A percentile compares a stretch with the other conserved stretches of the same genome.
Conservation (phyloP, 371 early-diverging fungal genomes). For the Mucor circinelloides region DNA sequence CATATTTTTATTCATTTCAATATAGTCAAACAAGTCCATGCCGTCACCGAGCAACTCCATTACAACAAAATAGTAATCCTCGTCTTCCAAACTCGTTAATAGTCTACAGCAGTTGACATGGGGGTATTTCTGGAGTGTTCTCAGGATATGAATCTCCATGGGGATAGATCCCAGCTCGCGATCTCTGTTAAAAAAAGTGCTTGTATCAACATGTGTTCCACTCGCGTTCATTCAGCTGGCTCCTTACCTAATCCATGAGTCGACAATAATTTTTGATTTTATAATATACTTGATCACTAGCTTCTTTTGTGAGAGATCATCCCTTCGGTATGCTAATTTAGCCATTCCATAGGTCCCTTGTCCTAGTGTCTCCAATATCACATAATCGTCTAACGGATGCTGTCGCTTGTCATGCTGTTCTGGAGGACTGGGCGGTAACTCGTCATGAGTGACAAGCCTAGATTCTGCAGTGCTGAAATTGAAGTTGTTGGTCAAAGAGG, state of each 20-base stretch:
- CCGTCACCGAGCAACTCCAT: constrained; percentile 67
- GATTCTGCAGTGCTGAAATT: neutral
- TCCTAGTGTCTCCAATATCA: constrained; percentile 61
- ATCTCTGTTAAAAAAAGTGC: constrained; percentile 41
- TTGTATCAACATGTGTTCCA: neutral
- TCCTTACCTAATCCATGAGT: constrained; percentile 55
- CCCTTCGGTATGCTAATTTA: constrained; percentile 52
- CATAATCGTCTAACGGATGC: constrained; percentile 53
- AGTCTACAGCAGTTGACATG: constrained; percentile 66
- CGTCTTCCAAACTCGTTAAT: constrained; percentile 65
- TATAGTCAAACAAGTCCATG: constrained; percentile 80
- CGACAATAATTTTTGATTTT: constrained; percentile 66
- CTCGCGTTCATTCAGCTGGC: neutral
- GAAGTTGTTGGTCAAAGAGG: neutral
- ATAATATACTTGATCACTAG: constrained; percentile 74
- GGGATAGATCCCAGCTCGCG: constrained; percentile 66
- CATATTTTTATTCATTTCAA: constrained; percentile 63
- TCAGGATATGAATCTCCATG: constrained; percentile 70
- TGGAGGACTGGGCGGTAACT: neutral
- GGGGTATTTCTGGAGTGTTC: constrained; percentile 55
- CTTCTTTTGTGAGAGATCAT: constrained; percentile 42
- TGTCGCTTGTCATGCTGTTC: constrained; percentile 1
- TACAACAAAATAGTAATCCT: constrained; percentile 68
- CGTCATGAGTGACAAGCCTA: neutral
- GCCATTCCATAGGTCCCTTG: constrained; percentile 77